phyloP scores from a whole-genome alignment of 441 rosid species.

The Manihot esculenta region DNA sequence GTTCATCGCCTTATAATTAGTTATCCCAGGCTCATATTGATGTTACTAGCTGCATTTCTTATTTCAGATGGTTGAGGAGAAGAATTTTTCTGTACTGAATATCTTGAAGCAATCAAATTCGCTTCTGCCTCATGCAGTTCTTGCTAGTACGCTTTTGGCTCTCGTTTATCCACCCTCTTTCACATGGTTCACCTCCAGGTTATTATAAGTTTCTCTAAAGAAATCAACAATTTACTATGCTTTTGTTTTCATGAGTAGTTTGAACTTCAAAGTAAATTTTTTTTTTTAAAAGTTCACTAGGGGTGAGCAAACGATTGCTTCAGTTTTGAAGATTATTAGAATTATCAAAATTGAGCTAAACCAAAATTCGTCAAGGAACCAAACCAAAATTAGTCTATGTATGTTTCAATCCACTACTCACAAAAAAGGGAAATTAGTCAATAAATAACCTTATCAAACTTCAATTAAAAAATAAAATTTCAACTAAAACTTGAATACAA shows the following conservation, averaged over 20 bases:
- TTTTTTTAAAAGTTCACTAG: too few relatives aligned
- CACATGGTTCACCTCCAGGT: constrained; percentile 94
- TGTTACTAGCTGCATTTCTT: constrained; percentile 7
- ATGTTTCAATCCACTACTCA: too few relatives aligned
- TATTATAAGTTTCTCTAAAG: constrained; percentile 8
- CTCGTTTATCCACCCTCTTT: constrained; percentile 87
- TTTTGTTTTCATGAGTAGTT: background rate
- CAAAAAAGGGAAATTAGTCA: too few relatives aligned
- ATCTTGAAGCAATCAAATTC: constrained; percentile 72
- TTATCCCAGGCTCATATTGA: background rate
- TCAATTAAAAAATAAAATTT: too few relatives aligned
- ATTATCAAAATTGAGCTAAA: too few relatives aligned
- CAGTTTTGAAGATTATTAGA: too few relatives aligned
- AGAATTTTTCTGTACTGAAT: constrained; percentile 39
- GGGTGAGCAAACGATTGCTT: too few relatives aligned
- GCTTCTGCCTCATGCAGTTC: constrained; percentile 75
- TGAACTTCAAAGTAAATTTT: background rate
- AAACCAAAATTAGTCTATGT: too few relatives aligned
- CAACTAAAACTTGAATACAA: too few relatives aligned
- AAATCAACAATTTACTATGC: background rate
- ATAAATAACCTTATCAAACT: too few relatives aligned
- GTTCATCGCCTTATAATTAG: background rate
- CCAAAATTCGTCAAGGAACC: too few relatives aligned
- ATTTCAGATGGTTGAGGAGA: constrained; percentile 38
- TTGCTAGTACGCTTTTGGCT: constrained; percentile 87